These are phyloP conservation scores for Selenicereus undatus DNA, from an alignment of 148 eudicot species.

Conservation along the genomic window DNA sequence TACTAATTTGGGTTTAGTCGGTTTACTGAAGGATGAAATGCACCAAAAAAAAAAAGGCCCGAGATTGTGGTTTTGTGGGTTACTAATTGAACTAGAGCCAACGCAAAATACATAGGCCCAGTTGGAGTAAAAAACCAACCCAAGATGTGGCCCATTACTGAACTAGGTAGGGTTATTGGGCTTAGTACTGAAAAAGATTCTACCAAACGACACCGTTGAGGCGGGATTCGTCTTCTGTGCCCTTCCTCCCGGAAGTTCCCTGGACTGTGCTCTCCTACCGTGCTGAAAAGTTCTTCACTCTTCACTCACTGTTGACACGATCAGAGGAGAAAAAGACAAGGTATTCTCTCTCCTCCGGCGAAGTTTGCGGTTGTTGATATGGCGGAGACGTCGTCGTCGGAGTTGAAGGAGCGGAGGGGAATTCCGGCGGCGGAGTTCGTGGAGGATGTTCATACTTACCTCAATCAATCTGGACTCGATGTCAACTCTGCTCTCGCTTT, in stretches of 20 bases:
- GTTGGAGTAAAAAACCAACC: too few relatives aligned
- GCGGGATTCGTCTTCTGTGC: background rate
- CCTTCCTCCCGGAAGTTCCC: background rate
- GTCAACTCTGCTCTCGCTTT: slow-evolving; percentile 72
- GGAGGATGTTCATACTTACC: slow-evolving; percentile 67
- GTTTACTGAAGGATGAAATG: too few relatives aligned
- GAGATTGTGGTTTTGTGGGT: too few relatives aligned
- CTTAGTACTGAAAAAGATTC: too few relatives aligned
- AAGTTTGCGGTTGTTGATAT: background rate
- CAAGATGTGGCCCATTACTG: too few relatives aligned
- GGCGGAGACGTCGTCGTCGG: slow-evolving; percentile 25
- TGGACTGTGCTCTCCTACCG: background rate
- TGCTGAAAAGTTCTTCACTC: background rate
- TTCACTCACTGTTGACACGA: too few relatives aligned
- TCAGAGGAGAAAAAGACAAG: too few relatives aligned
- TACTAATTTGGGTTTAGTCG: too few relatives aligned
- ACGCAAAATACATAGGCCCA: too few relatives aligned
- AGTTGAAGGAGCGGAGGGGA: slow-evolving; percentile 58
- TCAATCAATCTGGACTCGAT: slow-evolving; percentile 61
- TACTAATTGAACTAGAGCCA: too few relatives aligned
- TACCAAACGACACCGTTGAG: background rate
- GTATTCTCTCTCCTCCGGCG: slow-evolving; percentile 14
- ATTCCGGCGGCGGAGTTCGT: slow-evolving; percentile 78
- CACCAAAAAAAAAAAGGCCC: too few relatives aligned
- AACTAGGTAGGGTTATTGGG: too few relatives aligned